Percentiles rank a stretch among this genome's conserved stretches.
These are phyloP conservation scores for Carnegiea gigantea DNA, from an alignment of 179 eudicot genomes.

Conservation along the genomic window DNA sequence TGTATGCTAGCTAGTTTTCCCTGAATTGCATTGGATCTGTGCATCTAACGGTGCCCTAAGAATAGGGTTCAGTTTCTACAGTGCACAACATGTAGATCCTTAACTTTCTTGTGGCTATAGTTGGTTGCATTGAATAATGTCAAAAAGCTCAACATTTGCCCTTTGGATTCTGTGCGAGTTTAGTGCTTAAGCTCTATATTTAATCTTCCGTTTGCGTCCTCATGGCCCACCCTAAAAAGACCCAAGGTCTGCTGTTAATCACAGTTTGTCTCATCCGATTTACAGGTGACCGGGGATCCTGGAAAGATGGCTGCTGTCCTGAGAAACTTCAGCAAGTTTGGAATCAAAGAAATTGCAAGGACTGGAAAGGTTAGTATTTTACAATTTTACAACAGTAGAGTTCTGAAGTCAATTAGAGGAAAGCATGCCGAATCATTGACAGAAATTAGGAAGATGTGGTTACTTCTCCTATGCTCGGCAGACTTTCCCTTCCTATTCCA, in stretches of 20 bases:
- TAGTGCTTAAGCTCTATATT: neutral
- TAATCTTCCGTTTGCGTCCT: neutral
- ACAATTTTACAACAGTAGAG: neutral
- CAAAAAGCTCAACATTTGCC: neutral
- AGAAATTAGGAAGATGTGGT: neutral
- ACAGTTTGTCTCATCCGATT: slow-evolving; percentile 14
- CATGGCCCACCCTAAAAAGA: neutral
- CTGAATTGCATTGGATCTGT: neutral
- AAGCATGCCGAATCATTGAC: slow-evolving; percentile 6
- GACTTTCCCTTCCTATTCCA: neutral
- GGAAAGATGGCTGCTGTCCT: slow-evolving; percentile 86
- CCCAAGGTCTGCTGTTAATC: neutral
- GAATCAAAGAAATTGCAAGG: slow-evolving; percentile 85
- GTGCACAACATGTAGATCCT: neutral
- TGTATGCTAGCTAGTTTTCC: neutral
- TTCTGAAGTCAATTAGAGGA: neutral
- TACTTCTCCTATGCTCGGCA: slow-evolving; percentile 5
- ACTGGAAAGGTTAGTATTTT: slow-evolving; percentile 73
- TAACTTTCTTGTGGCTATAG: neutral
- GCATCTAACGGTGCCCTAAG: neutral
- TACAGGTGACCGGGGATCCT: slow-evolving; percentile 91
- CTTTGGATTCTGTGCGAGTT: neutral
- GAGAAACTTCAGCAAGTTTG: slow-evolving; percentile 78
- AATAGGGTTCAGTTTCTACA: neutral
- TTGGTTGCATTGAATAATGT: neutral